Percentiles rank a stretch among this genome's conserved stretches.
These are phyloP conservation scores for Yarrowia yakushimensis DNA, from an alignment of 805 yeast species.

Conservation along the genomic window DNA sequence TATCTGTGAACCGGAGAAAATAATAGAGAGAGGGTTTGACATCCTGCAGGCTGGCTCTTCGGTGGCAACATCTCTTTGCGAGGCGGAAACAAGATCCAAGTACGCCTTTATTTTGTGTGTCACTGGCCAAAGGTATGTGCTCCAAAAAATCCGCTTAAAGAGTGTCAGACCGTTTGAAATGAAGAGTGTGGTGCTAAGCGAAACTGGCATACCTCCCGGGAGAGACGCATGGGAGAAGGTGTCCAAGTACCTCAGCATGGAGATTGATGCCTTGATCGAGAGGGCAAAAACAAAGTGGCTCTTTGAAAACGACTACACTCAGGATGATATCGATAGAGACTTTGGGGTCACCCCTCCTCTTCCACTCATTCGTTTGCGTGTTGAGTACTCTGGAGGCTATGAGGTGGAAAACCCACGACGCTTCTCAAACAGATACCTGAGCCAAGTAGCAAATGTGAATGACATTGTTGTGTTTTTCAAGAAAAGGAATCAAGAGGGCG, in stretches of 20 bases:
- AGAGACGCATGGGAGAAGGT: conserved; percentile 59
- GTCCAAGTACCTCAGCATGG: conserved; percentile 52
- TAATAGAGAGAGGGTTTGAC: conserved; percentile 59
- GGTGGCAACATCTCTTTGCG: conserved; percentile 83
- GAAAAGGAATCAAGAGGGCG: too few relatives aligned
- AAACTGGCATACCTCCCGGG: conserved; percentile 57
- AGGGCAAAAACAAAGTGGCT: conserved; percentile 54
- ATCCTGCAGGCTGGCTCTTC: conserved; percentile 93
- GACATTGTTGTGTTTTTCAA: too few relatives aligned
- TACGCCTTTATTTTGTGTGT: conserved; percentile 69
- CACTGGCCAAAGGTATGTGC: conserved; percentile 50
- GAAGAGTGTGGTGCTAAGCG: conserved; percentile 56
- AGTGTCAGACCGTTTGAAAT: conserved; percentile 81
- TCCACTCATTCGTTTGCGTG: conserved; percentile 77
- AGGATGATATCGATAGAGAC: conserved; percentile 24
- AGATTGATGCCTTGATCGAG: conserved; percentile 65
- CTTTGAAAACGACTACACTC: conserved; percentile 31
- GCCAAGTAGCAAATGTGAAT: too few relatives aligned
- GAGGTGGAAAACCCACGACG: conserved; percentile 89
- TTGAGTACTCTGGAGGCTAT: conserved; percentile 85
- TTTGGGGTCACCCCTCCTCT: conserved; percentile 51
- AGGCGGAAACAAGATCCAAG: conserved; percentile 76
- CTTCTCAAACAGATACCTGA: too few relatives aligned
- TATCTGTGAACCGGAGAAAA: conserved; percentile 57
- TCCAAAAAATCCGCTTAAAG: conserved; percentile 60